These are phyloP conservation scores for Cercospora sp. DNA, from an alignment of 2,329 filamentous ascomycete genomes.

Conservation along the genomic window DNA sequence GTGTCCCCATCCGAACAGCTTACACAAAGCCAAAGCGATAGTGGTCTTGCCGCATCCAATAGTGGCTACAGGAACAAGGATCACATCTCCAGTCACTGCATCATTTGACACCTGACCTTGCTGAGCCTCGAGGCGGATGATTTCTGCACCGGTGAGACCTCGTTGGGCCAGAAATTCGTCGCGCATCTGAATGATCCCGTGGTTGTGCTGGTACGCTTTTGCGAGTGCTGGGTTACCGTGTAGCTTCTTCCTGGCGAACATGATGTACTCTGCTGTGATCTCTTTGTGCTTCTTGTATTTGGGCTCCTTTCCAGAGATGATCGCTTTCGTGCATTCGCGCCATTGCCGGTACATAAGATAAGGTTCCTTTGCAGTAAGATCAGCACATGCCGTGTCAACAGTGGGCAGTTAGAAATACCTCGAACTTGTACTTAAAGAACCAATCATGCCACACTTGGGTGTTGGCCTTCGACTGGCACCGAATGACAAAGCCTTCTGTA, in stretches of 20 bases:
- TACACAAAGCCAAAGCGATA: constrained; percentile 74
- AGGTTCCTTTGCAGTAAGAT: constrained; percentile 59
- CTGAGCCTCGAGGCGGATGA: constrained; percentile 72
- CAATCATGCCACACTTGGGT: constrained; percentile 71
- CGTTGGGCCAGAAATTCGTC: constrained; percentile 83
- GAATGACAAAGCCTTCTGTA: constrained; percentile 94
- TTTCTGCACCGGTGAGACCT: constrained; percentile 83
- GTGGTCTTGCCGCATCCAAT: constrained; percentile 98
- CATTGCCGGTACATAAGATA: constrained; percentile 99
- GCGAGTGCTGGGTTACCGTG: constrained; percentile 66
- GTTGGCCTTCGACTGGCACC: constrained; percentile 67
- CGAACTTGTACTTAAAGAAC: constrained; percentile 99
- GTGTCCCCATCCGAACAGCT: constrained; percentile 88
- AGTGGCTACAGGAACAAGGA: constrained; percentile 88
- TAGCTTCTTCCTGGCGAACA: constrained; percentile 75
- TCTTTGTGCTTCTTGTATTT: constrained; percentile 81
- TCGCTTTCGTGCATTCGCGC: constrained; percentile 91
- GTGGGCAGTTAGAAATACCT: constrained; percentile 43
- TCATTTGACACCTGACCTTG: constrained; percentile 53
- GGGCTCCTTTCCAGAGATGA: constrained; percentile 74
- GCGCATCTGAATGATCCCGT: constrained; percentile 89
- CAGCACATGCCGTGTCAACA: background rate
- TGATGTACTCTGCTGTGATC: constrained; percentile 88
- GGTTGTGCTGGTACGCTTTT: constrained; percentile 77
- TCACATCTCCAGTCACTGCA: constrained; percentile 65